phyloP scores from a whole-genome alignment of 352 stramenopile genomes.

The Pilasporangium apinafurcum region DNA sequence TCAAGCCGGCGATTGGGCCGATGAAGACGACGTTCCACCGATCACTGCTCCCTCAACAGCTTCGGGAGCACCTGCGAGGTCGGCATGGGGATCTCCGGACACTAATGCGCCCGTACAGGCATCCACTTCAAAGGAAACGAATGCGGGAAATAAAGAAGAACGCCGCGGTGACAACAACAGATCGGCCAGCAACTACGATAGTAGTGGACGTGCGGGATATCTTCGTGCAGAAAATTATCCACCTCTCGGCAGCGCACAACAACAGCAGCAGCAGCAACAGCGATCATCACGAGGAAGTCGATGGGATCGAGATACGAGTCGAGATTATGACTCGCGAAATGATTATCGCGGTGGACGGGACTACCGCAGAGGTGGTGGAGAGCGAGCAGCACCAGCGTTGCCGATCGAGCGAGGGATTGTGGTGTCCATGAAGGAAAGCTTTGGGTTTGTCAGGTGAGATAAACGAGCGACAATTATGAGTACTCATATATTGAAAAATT shows the following conservation, averaged over 20 bases:
- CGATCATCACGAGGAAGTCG: slow-evolving; percentile 2
- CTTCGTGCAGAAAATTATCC: too few species aligned
- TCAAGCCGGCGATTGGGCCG: slow-evolving; percentile 68
- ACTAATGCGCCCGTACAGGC: too few species aligned
- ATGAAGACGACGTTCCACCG: slow-evolving; percentile 48
- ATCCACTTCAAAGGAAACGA: too few species aligned
- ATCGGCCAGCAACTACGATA: not conserved
- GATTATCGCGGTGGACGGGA: slow-evolving; percentile 4
- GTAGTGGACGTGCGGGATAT: too few species aligned
- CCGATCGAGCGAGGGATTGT: slow-evolving; percentile 30
- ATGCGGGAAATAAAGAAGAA: slow-evolving; percentile 14
- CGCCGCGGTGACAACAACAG: not conserved
- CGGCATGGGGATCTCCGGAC: too few species aligned
- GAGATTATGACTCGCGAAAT: not conserved
- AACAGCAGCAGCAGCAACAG: slow-evolving; percentile 6
- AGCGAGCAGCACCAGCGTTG: slow-evolving; percentile 11
- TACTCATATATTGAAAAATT: not conserved
- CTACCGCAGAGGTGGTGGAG: slow-evolving; percentile 2
- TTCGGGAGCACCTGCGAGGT: slow-evolving; percentile 1
- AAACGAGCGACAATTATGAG: too few species aligned
- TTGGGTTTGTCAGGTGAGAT: slow-evolving; percentile 39
- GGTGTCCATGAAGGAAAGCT: slow-evolving; percentile 45
- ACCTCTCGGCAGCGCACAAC: not conserved
- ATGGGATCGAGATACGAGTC: not conserved
- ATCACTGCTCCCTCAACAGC: slow-evolving; percentile 1